These are phyloP conservation scores for Arthrobotrys musiformis DNA, from an alignment of 2,329 filamentous ascomycete species.

Conservation along the genomic window DNA sequence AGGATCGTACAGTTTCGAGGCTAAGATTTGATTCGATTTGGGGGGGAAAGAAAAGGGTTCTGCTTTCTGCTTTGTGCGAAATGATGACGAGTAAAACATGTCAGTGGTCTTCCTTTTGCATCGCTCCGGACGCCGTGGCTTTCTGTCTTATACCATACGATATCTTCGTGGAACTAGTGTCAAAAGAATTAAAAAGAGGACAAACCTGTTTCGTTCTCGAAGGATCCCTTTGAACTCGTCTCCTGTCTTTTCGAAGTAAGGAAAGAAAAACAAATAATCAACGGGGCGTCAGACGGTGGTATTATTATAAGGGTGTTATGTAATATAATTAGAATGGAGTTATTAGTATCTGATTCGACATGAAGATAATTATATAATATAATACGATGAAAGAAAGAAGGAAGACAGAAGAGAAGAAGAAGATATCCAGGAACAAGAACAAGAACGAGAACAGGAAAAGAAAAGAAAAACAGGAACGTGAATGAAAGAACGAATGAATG, in stretches of 20 bases:
- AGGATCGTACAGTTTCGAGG: too few species aligned
- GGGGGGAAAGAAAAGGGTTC: too few species aligned
- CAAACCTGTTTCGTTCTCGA: conserved; percentile 10
- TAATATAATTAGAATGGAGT: background rate
- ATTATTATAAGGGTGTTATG: background rate
- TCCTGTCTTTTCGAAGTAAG: too few species aligned
- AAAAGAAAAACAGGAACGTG: too few species aligned
- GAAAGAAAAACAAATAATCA: conserved; percentile 1
- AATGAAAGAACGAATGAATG: background rate
- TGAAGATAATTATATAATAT: too few species aligned
- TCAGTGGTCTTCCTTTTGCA: background rate
- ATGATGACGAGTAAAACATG: conserved; percentile 18
- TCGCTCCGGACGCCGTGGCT: background rate
- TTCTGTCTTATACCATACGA: background rate
- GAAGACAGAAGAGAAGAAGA: conserved; percentile 11
- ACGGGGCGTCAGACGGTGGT: too few species aligned
- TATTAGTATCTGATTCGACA: too few species aligned
- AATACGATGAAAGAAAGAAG: background rate
- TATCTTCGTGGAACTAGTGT: too few species aligned
- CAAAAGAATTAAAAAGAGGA: background rate
- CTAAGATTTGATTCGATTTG: too few species aligned
- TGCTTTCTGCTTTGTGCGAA: too few species aligned
- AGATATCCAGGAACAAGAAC: background rate
- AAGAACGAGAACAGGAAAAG: too few species aligned
- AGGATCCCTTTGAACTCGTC: too few species aligned